Evolutionary conservation across 139 green algal species (phyloP).

Genomic region (Eudorina sp.): DNA sequence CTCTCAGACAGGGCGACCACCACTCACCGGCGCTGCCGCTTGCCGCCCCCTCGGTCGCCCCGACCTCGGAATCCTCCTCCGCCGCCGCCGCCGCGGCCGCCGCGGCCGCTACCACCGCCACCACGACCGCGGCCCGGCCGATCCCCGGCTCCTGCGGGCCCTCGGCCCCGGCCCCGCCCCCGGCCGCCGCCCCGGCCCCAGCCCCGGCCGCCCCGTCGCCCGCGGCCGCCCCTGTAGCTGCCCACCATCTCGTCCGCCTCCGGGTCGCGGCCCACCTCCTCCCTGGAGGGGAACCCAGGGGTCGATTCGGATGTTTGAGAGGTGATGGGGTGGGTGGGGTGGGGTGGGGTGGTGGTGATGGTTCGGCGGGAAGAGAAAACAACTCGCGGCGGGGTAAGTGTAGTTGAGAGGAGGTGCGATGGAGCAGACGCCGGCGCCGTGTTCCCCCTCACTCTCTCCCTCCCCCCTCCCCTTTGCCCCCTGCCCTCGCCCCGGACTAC

Average conservation of each 20-base stretch:
- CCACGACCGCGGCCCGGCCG: conserved; percentile 11
- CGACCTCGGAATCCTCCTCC: neutral
- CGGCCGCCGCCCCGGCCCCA: conserved; percentile 15
- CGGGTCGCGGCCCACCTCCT: conserved; percentile 74
- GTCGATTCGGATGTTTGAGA: no score
- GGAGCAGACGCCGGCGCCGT: no score
- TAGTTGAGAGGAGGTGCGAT: no score
- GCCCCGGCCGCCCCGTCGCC: neutral
- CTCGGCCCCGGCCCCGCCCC: neutral
- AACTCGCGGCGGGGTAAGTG: no score
- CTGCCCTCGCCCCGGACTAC: no score
- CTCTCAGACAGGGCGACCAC: no score
- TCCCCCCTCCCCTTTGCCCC: no score
- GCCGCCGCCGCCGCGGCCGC: neutral
- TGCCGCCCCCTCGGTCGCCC: neutral
- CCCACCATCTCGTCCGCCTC: conserved; percentile 66
- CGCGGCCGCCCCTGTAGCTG: conserved; percentile 9
- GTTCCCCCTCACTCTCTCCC: no score
- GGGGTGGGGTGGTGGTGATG: neutral
- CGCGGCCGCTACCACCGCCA: conserved; percentile 5
- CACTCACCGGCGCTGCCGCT: neutral
- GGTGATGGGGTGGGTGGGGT: neutral
- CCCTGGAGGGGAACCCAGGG: no score
- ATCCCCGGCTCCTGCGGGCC: neutral
- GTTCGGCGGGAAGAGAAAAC: no score